Base-by-base conservation (phyloP, 306 rosid species). In the Vigna unguiculata region DNA sequence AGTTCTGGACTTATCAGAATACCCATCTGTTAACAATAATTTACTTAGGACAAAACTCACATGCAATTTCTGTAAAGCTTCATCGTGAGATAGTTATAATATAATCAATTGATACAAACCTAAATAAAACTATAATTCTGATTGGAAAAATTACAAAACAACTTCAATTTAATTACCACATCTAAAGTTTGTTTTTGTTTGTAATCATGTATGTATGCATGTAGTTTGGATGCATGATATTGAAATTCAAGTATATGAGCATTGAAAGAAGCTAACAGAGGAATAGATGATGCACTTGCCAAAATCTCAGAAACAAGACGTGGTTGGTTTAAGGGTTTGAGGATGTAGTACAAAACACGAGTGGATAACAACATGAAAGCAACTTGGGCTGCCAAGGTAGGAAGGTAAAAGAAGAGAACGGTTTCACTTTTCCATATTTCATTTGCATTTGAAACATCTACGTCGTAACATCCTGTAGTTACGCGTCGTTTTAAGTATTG, bases 301-400 rank as follows among this genome's bases (percentile, higher is more conserved):
- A 83, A 32, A 8, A 80, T 63, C 60, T 80, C 84, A 25, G 45
- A 36, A 47, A 80, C 69, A 30, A 83, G 4, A 57, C 72, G 87
- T 76, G 87, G 87, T 52, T 70, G 87, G 68, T 64, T 22, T 11
- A 83, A 28, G 64, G 82, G 87, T 71, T 48, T 80, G 32, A 83
- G 69, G 24, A 80, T 10, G 16, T 38, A 76, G 57, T 75, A 65
- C 15, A 76, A 20, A 22, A 1, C 0, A 20, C 75, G 78, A 63
- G 74, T 63, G 6, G 58, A 0, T 5, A 82, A 32, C 48, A 82
- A 38, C 47, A 64, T 19, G 24, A 63, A 64, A 58, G 43, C 61
- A 63, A 82, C 9, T 64, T 77, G 79, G 25, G 65, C 8, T 30
- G 79, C 85, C 3, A 82, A 77, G 10, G 5, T 2, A 9, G 79